A percentile compares a stretch with the other conserved stretches of the same genome.
Conservation (phyloP, 768 basidiomycete species). For the Pulveroboletus sp. region DNA sequence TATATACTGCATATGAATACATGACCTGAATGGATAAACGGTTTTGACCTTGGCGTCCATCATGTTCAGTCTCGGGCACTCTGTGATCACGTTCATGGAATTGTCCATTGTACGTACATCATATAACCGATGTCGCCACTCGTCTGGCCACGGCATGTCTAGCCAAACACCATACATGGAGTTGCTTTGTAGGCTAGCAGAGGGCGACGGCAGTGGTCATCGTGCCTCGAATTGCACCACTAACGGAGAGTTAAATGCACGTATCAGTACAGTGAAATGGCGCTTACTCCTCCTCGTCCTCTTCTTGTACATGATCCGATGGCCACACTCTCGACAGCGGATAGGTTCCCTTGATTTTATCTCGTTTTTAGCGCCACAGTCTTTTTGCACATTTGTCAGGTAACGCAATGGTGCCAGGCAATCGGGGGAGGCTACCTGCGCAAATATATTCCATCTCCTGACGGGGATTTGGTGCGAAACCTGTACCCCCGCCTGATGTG, state of each 20-base stretch:
- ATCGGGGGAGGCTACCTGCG: slow-evolving; percentile 53
- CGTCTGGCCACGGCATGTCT: neutral
- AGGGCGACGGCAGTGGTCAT: slow-evolving; percentile 8
- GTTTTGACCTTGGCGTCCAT: neutral
- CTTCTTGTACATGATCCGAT: slow-evolving; percentile 99
- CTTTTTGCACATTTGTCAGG: slow-evolving; percentile 37
- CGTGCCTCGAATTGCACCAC: slow-evolving; percentile 35
- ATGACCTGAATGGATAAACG: neutral
- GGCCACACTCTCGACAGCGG: slow-evolving; percentile 93
- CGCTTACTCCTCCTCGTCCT: slow-evolving; percentile 85
- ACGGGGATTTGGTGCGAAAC: slow-evolving; percentile 37
- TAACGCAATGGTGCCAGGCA: neutral
- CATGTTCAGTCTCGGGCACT: neutral
- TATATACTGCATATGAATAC: neutral
- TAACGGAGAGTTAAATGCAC: slow-evolving; percentile 6
- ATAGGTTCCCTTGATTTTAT: slow-evolving; percentile 90
- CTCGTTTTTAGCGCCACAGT: slow-evolving; percentile 90
- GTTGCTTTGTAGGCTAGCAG: neutral
- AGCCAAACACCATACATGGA: neutral
- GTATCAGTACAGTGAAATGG: neutral
- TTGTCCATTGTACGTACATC: neutral
- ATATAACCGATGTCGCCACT: neutral
- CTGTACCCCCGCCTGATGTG: slow-evolving; percentile 30
- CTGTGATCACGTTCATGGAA: neutral
- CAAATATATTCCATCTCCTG: slow-evolving; percentile 83